Percentiles rank a stretch among this genome's conserved stretches.
phyloP scores from a whole-genome alignment of 257 asterid species.

The Striga asiatica region DNA sequence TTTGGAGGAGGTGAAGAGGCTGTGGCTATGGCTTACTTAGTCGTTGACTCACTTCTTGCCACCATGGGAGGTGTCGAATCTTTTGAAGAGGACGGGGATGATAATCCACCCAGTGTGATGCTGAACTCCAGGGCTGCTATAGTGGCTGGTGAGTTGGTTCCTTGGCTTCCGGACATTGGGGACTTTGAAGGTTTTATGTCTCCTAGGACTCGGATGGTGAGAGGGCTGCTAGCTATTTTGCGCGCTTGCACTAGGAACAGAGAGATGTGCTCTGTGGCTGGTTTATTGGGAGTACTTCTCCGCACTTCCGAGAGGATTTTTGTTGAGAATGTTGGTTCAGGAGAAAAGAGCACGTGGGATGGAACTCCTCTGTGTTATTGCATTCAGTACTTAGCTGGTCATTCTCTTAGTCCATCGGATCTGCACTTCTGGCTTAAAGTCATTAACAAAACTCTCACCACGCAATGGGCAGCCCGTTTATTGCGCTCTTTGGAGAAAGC shows the following conservation, averaged over 20 bases:
- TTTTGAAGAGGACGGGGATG: conserved; percentile 87
- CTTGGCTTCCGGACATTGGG: conserved; percentile 77
- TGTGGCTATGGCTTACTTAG: conserved; percentile 61
- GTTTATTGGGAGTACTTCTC: conserved; percentile 66
- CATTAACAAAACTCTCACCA: conserved; percentile 46
- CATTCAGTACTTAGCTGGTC: conserved; percentile 86
- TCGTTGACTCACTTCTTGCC: conserved; percentile 93
- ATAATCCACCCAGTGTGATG: conserved; percentile 98
- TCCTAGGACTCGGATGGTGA: conserved; percentile 92
- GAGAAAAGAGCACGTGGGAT: conserved; percentile 61
- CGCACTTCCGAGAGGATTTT: conserved; percentile 73
- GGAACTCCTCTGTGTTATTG: conserved; percentile 83
- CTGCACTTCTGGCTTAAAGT: conserved; percentile 77
- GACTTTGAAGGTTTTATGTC: conserved; percentile 86
- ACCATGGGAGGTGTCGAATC: conserved; percentile 99
- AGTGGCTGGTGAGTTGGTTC: conserved; percentile 91
- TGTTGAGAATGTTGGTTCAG: conserved; percentile 37
- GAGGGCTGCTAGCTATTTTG: conserved; percentile 92
- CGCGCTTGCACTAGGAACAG: conserved; percentile 96
- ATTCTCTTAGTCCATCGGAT: conserved; percentile 76
- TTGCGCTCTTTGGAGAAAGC: conserved; percentile 86
- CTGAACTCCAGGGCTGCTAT: conserved; percentile 98
- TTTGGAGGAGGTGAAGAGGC: conserved; percentile 72
- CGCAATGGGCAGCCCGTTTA: conserved; percentile 75
- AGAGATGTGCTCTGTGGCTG: conserved; percentile 91